A percentile compares a stretch with the other conserved stretches of the same genome.
Evolutionary conservation across 2,329 filamentous ascomycete species (phyloP).

Genomic region (Ceratocystis smalleyi): DNA sequence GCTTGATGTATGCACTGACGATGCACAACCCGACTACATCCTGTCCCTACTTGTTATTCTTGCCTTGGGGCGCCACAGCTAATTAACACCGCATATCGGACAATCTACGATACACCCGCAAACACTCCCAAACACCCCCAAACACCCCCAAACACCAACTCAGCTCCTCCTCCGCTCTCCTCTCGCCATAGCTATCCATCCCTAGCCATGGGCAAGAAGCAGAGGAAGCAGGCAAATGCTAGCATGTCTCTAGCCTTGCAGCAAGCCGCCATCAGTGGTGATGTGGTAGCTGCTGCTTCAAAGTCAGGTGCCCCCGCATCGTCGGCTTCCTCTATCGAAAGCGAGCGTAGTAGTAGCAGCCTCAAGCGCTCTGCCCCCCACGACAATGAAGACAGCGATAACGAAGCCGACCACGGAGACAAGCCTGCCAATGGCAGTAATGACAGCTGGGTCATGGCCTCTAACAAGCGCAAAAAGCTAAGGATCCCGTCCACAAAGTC

Average conservation of each 20-base stretch:
- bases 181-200: no score
- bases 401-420: constrained; percentile 16
- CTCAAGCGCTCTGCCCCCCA: constrained; percentile 36
- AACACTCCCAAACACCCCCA: neutral
- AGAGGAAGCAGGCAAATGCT: constrained; percentile 17
- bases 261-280: constrained; percentile 14
- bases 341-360: constrained; percentile 27
- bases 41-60: neutral
- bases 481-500: constrained; percentile 42
- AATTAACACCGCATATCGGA: neutral
- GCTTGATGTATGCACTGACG: no score
- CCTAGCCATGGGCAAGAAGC: constrained; percentile 20
- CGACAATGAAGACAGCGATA: constrained; percentile 27
- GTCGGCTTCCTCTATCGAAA: constrained; percentile 16
- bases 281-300: neutral
- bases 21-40: no score
- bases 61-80: neutral
- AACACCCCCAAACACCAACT: neutral
- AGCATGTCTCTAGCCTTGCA: constrained; percentile 15
- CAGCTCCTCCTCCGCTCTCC: neutral
- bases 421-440: constrained; percentile 23
- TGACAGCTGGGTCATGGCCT: constrained; percentile 41
- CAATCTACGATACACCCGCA: neutral
- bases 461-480: constrained; percentile 39
- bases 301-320: neutral